Evolutionary conservation across 352 stramenopile species (phyloP), one percentile per base, ranked within the genome.

Genomic region (Pythium apleroticum): DNA sequence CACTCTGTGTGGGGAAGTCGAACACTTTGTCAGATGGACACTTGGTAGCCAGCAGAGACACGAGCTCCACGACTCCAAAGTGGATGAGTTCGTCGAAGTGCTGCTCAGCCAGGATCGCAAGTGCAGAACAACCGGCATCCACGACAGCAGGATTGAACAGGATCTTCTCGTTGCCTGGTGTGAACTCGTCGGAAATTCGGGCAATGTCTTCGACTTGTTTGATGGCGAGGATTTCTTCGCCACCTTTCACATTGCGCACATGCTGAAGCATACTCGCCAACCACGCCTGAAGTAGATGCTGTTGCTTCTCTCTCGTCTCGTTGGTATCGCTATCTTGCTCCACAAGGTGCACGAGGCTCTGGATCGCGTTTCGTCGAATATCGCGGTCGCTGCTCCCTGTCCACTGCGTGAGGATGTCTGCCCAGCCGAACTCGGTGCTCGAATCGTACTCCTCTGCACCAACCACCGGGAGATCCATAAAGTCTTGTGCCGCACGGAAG

Each of bases 361-460:
- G 63, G 54, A 93, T 85, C 12, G 80, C 84, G 52, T 91, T 89
- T 24, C 73, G 48, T 5, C 87, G 77, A 19, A 93, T 78, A 46
- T 82, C 67, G 6, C 71, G 71, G 22, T 87, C 65, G 22, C 73
- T 49, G 35, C 77, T 92, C n/a, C 73, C 71, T 14, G 75, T 85
- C 87, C 87, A 95, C 33, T 77, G 57, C 1, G 84, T 93, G 28
- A 93, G 54, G 27, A 95, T 91, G 52, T 95, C 87, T 27, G 90
- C 76, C 87, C 87, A 95, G 0, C 87, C 87, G 48, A 90, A 82
- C 60, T 93, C 77, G 12, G 79, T 91, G 41, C 59, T 86, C 22
- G 78, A 68, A 43, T 95, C 85, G 63, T 89, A 91, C 39, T 95
- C 87, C 50, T 89, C 85, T 31, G 82, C 85, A 10, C 82, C 85